Conservation (phyloP, 441 rosid genomes). For the Raphanus hybrid region DNA sequence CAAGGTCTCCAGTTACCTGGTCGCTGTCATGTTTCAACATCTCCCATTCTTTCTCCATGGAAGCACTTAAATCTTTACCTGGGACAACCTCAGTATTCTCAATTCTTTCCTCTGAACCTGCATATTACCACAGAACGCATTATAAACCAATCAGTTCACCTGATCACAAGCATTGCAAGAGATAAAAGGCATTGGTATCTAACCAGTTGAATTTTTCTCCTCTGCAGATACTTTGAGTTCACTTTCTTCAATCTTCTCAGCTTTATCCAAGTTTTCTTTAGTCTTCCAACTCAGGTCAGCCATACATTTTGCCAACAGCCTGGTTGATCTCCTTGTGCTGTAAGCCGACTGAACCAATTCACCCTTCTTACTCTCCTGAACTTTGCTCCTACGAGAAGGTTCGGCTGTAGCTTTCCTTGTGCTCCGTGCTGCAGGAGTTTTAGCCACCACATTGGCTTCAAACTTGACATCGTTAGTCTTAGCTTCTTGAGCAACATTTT, state of each 20-base stretch:
- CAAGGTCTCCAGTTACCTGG: neutral
- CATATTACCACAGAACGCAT: neutral
- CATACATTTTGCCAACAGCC: conserved; percentile 63
- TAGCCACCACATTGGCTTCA: conserved; percentile 27
- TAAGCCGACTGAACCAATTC: conserved; percentile 47
- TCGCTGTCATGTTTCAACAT: conserved; percentile 22
- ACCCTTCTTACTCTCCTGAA: conserved; percentile 26
- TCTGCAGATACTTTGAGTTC: conserved; percentile 1
- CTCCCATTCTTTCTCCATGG: conserved; percentile 33
- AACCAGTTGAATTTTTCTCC: conserved; percentile 5
- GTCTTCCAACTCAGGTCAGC: conserved; percentile 52
- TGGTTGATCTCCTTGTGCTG: conserved; percentile 67
- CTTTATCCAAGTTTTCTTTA: conserved; percentile 28
- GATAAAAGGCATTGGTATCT: neutral
- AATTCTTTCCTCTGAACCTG: conserved; percentile 35
- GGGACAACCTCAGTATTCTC: conserved; percentile 24
- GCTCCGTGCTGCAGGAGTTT: conserved; percentile 37
- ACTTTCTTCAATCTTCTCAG: conserved; percentile 15
- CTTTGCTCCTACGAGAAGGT: conserved; percentile 30
- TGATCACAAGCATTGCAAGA: conserved; percentile 5
- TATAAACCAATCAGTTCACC: neutral
- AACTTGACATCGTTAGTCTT: conserved; percentile 23
- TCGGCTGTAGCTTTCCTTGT: conserved; percentile 36
- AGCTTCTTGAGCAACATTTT: conserved; percentile 45
- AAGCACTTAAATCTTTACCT: conserved; percentile 33